Base-by-base conservation (phyloP, 2,329 filamentous ascomycete genomes). In the Amphichorda felina region DNA sequence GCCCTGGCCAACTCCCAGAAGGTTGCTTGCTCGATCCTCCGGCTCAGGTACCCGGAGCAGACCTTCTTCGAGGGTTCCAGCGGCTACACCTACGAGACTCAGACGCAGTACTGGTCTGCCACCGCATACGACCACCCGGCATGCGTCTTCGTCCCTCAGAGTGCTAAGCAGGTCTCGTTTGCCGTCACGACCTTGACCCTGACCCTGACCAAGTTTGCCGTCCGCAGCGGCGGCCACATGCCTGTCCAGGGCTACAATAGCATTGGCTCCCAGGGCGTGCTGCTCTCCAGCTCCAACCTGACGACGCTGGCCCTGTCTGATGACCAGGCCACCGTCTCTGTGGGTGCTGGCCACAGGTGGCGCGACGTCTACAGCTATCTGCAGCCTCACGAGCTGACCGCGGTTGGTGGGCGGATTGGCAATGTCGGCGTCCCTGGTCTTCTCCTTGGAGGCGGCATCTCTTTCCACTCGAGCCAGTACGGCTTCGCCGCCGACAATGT, bases 211-310 rank as follows among this genome's bases (percentile, higher is more conserved):
- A 4, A 24, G 18, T 75, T 75, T 48, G 60, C 68, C 3, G 57
- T 68, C 39, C 66, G 66, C 25, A 55, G 59, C 31, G 68, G 70
- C n/a, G 70, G 71, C 1, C 70, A 74, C 49, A 61, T 59, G 2
- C 54, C 62, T 3, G 66, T 64, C 39, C 50, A 57, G 0, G n/a
- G n/a, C n/a, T 50, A 54, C 3, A 62, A 64, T 5, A 72, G 58
- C 43, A 57, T 57, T 37, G 43, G n/a, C n/a, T n/a, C 50, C 5
- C 43, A 43, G 10, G 58, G 63, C 13, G 48, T 68, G 5, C 59
- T 4, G 50, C 72, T 35, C 61, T 64, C 39, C 46, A 72, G 14
- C 48, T 50, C 8, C 43, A 45, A 4, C 50, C 72, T 8, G 58
- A 60, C 35, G 30, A 46, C 8, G 46, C 66, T 18, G 41, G 50